phyloP scores from a whole-genome alignment of 768 basidiomycete species.

The Chalciporus sphaerocephalus region DNA sequence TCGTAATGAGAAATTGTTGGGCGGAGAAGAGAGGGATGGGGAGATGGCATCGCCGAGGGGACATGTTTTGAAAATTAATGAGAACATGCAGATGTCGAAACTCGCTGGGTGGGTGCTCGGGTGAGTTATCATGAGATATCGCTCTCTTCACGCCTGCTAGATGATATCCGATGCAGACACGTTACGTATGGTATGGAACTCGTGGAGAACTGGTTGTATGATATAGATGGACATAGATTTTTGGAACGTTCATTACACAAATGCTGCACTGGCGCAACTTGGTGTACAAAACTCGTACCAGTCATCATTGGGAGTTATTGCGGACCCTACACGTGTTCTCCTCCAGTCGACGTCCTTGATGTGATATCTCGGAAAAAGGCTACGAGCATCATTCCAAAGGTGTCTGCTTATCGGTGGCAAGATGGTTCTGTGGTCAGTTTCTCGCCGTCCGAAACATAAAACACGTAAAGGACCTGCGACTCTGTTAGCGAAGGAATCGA shows the following conservation, averaged over 20 bases:
- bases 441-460: neutral
- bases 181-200: neutral
- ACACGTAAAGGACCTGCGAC: conserved; percentile 17
- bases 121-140: conserved; percentile 3
- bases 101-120: conserved; percentile 9
- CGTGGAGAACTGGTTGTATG: conserved; percentile 3
- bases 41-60: conserved; percentile 23
- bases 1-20: conserved; percentile 28
- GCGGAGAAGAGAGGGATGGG: conserved; percentile 20
- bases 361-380: conserved; percentile 11
- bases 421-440: neutral
- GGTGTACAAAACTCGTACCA: conserved; percentile 1
- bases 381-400: neutral
- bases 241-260: conserved; percentile 12
- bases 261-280: conserved; percentile 7
- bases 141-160: neutral
- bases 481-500: conserved; percentile 5
- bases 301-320: neutral
- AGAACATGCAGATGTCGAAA: conserved; percentile 16
- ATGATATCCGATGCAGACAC: conserved; percentile 3
- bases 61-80: conserved; percentile 28
- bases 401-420: neutral
- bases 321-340: conserved; percentile 20
- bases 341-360: neutral
- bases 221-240: conserved; percentile 16